These are phyloP conservation scores for Gossypium davidsonii DNA, from an alignment of 441 rosid species.

Conservation along the genomic window DNA sequence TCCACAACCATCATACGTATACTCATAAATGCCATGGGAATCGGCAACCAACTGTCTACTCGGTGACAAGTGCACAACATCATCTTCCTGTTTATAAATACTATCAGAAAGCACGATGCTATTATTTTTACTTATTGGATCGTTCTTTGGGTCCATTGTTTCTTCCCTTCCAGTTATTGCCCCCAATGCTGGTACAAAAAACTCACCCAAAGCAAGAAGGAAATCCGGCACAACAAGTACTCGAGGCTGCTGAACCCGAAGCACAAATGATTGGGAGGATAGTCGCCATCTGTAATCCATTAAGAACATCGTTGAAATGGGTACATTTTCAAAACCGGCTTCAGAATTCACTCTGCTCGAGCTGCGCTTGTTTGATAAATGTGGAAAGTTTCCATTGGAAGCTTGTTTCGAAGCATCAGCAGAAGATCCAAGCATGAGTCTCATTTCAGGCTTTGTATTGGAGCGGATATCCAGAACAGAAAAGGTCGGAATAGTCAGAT, in stretches of 20 bases:
- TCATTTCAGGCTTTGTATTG: slow-evolving; percentile 91
- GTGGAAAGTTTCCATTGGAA: slow-evolving; percentile 55
- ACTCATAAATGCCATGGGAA: slow-evolving; percentile 74
- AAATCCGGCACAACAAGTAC: slow-evolving; percentile 97
- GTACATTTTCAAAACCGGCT: slow-evolving; percentile 49
- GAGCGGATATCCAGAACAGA: slow-evolving; percentile 87
- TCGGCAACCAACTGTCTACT: slow-evolving; percentile 79
- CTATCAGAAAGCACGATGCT: slow-evolving; percentile 65
- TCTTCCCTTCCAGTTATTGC: slow-evolving; percentile 92
- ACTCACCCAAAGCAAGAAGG: slow-evolving; percentile 90
- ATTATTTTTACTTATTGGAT: slow-evolving; percentile 69
- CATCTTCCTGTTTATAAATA: slow-evolving; percentile 70
- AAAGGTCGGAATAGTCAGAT: slow-evolving; percentile 81
- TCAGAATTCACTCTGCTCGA: slow-evolving; percentile 43
- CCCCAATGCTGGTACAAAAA: slow-evolving; percentile 92
- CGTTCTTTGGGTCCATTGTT: slow-evolving; percentile 85
- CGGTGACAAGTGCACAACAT: slow-evolving; percentile 79
- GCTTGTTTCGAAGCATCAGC: slow-evolving; percentile 75
- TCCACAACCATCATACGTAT: slow-evolving; percentile 90
- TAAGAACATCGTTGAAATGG: slow-evolving; percentile 84
- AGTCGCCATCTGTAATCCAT: slow-evolving; percentile 94
- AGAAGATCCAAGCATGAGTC: slow-evolving; percentile 94
- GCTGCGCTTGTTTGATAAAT: slow-evolving; percentile 45
- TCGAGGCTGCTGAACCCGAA: slow-evolving; percentile 93
- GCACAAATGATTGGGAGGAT: slow-evolving; percentile 82